These are phyloP conservation scores for Trichoderma lentiforme DNA, from an alignment of 2,329 filamentous ascomycete species.

Conservation along the genomic window DNA sequence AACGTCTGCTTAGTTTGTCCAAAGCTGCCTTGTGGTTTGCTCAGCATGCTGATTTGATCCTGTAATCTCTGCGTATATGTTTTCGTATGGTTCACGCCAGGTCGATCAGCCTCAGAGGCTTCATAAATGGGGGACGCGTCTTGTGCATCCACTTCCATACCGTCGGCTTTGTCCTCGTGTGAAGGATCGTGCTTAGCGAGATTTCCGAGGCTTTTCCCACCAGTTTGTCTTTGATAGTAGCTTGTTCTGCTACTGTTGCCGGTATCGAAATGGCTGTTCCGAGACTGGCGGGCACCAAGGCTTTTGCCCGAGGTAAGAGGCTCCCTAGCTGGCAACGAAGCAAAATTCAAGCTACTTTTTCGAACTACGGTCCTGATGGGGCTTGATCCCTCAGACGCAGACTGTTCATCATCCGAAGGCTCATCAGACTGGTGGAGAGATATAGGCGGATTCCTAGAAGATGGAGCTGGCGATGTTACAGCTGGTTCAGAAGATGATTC, in stretches of 20 bases:
- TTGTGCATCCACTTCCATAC: conserved; percentile 52
- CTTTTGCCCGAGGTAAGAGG: conserved; percentile 82
- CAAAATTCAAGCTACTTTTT: conserved; percentile 94
- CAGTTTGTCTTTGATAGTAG: conserved; percentile 70
- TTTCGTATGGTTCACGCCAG: conserved; percentile 62
- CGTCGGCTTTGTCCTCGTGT: conserved; percentile 48
- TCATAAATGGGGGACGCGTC: conserved; percentile 29
- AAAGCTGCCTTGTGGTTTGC: conserved; percentile 51
- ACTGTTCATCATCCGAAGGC: conserved; percentile 41
- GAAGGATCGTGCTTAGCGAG: conserved; percentile 41
- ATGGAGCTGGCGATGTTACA: neutral
- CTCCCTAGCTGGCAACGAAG: conserved; percentile 85
- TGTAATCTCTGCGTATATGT: conserved; percentile 92
- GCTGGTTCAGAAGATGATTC: conserved; percentile 16
- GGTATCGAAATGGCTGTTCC: conserved; percentile 75
- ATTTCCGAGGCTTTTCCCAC: conserved; percentile 67
- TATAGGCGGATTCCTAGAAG: neutral
- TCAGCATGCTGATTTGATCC: conserved; percentile 79
- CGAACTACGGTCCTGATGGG: conserved; percentile 73
- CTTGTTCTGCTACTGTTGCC: conserved; percentile 65
- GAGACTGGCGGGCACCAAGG: conserved; percentile 67
- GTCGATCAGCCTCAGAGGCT: conserved; percentile 44
- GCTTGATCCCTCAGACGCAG: conserved; percentile 68
- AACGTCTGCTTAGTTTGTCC: conserved; percentile 49
- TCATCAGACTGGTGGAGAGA: neutral